Conservation (phyloP, 108 stramenopile species). For the Fistulifera pelliculosa region DNA sequence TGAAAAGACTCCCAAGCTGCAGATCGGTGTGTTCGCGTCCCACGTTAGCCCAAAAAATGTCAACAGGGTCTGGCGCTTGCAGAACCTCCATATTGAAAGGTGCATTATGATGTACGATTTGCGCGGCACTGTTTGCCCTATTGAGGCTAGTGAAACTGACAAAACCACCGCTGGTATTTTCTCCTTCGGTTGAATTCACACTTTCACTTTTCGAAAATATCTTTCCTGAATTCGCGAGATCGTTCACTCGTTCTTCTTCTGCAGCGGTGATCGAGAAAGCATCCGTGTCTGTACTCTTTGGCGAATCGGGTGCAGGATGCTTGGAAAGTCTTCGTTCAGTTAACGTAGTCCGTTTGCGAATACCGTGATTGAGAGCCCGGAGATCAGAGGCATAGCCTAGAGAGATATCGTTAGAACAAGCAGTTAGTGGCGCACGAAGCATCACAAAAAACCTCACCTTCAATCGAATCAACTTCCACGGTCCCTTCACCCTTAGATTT, state of each 20-base stretch:
- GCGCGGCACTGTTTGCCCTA: slow-evolving; percentile 16
- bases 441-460: neutral
- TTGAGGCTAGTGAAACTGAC: slow-evolving; percentile 21
- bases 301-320: too few relatives aligned
- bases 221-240: too few relatives aligned
- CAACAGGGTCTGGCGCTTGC: slow-evolving; percentile 21
- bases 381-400: too few relatives aligned
- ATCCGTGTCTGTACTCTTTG: too few relatives aligned
- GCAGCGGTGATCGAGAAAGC: too few relatives aligned
- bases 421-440: too few relatives aligned
- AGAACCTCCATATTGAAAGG: slow-evolving; percentile 21
- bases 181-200: slow-evolving; percentile 1
- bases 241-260: too few relatives aligned
- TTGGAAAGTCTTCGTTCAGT: too few relatives aligned
- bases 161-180: slow-evolving; percentile 11
- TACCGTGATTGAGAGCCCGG: too few relatives aligned
- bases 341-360: too few relatives aligned
- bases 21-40: slow-evolving; percentile 18
- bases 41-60: slow-evolving; percentile 32
- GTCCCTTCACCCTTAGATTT: neutral
- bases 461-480: slow-evolving; percentile 8
- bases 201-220: too few relatives aligned
- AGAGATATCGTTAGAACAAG: too few relatives aligned
- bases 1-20: slow-evolving; percentile 25
- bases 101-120: slow-evolving; percentile 22